A percentile compares a stretch with the other conserved stretches of the same genome.
These are phyloP conservation scores for Metarhizium humberi DNA, from an alignment of 2,329 filamentous ascomycete genomes.

Conservation along the genomic window DNA sequence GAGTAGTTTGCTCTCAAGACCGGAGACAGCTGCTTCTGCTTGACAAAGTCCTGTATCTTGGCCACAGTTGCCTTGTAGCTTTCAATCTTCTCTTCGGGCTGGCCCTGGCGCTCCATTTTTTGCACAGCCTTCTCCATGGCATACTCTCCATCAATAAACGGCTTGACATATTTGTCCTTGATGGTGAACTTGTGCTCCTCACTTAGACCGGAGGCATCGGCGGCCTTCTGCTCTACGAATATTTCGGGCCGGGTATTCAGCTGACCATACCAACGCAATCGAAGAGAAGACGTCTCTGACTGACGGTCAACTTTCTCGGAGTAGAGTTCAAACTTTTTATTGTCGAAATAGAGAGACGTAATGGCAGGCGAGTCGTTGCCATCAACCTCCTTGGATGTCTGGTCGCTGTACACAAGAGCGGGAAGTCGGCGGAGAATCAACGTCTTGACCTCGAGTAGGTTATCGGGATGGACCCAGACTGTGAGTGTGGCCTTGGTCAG, in stretches of 20 bases:
- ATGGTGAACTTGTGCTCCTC: constrained; percentile 73
- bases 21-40: constrained; percentile 68
- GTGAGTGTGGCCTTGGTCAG: constrained; percentile 19
- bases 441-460: constrained; percentile 94
- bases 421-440: constrained; percentile 85
- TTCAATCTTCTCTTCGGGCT: constrained; percentile 55
- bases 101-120: constrained; percentile 74
- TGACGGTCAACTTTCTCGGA: constrained; percentile 71
- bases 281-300: constrained; percentile 69
- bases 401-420: constrained; percentile 85
- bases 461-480: constrained; percentile 95
- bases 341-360: constrained; percentile 95
- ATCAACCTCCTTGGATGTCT: constrained; percentile 73
- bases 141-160: constrained; percentile 80
- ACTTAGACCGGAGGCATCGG: constrained; percentile 66
- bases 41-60: constrained; percentile 72
- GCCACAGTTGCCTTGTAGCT: constrained; percentile 62
- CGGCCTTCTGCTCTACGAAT: constrained; percentile 79
- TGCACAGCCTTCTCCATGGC: constrained; percentile 83
- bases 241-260: constrained; percentile 71
- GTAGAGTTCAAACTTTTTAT: constrained; percentile 76
- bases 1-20: constrained; percentile 87
- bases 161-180: constrained; percentile 89
- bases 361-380: constrained; percentile 78
- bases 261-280: constrained; percentile 87